Conservation (phyloP, 2,329 filamentous ascomycete genomes). For the Myriosclerotinia curreyana region DNA sequence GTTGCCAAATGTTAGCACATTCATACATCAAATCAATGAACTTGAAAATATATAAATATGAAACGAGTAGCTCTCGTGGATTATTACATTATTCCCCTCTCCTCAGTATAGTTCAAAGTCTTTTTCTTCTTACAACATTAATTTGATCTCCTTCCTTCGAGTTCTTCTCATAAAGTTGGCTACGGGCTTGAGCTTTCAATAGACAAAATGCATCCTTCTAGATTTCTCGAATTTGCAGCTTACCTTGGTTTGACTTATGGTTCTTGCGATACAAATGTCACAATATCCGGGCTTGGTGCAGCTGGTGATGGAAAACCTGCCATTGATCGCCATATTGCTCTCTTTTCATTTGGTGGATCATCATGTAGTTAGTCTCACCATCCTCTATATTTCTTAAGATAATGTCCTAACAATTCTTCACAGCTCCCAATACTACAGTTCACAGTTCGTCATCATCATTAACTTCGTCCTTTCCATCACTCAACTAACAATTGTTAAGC, state of each 20-base stretch:
- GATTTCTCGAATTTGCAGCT: neutral
- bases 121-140: neutral
- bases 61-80: slow-evolving; percentile 9
- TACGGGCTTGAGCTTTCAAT: neutral
- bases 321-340: slow-evolving; percentile 1
- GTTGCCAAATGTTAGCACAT: slow-evolving; percentile 7
- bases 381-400: too few relatives aligned
- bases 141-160: neutral
- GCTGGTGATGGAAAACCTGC: slow-evolving; percentile 7
- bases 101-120: neutral
- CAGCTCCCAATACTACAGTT: neutral
- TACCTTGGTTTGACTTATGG: slow-evolving; percentile 4
- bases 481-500: neutral
- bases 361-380: neutral
- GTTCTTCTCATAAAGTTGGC: neutral
- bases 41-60: neutral
- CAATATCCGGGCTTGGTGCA: slow-evolving; percentile 8
- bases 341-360: slow-evolving; percentile 15
- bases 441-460: neutral
- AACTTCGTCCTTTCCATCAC: neutral
- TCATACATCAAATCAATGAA: neutral
- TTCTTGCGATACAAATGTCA: slow-evolving; percentile 17
- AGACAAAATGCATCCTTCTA: slow-evolving; percentile 8
- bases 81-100: slow-evolving; percentile 5
- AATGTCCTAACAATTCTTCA: neutral